These are phyloP conservation scores for Calonectria multiphialidica DNA, from an alignment of 2,329 filamentous ascomycete genomes.

Conservation along the genomic window DNA sequence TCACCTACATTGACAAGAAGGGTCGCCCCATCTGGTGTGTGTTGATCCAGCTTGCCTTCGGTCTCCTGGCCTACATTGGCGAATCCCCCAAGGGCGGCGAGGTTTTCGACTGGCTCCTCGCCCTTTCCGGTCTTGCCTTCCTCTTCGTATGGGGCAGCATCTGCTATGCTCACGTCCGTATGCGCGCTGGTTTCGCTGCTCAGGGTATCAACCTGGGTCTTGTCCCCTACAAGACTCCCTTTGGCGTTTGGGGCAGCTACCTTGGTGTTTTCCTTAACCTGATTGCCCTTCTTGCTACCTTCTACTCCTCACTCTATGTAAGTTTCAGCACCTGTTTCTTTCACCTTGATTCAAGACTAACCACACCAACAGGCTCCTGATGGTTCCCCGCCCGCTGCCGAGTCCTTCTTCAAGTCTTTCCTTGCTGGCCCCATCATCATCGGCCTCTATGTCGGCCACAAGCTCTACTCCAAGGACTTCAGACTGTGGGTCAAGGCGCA, in stretches of 20 bases:
- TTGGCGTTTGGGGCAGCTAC: conserved; percentile 85
- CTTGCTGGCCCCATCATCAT: conserved; percentile 77
- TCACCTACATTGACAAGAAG: conserved; percentile 85
- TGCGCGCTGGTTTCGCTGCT: conserved; percentile 80
- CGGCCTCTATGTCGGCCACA: conserved; percentile 79
- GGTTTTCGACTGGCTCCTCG: conserved; percentile 84
- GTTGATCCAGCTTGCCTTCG: conserved; percentile 72
- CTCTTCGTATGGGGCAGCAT: conserved; percentile 88
- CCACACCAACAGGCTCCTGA: conserved; percentile 18
- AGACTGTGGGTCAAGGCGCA: conserved; percentile 68
- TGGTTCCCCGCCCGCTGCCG: conserved; percentile 77
- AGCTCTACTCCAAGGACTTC: conserved; percentile 76
- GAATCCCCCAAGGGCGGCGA: conserved; percentile 69
- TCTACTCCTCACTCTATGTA: conserved; percentile 72
- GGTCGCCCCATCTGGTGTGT: conserved; percentile 86
- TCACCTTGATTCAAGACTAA: neutral
- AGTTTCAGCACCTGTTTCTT: neutral
- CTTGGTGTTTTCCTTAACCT: conserved; percentile 81
- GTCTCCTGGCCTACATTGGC: conserved; percentile 83
- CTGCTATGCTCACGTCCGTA: conserved; percentile 90
- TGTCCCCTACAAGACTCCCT: conserved; percentile 84
- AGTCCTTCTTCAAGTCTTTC: conserved; percentile 80
- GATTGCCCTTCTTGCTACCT: conserved; percentile 85
- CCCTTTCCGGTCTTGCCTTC: conserved; percentile 79
- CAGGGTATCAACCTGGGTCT: conserved; percentile 78